phyloP scores from a whole-genome alignment of 306 rosid species.

The Dalbergia cultrata region DNA sequence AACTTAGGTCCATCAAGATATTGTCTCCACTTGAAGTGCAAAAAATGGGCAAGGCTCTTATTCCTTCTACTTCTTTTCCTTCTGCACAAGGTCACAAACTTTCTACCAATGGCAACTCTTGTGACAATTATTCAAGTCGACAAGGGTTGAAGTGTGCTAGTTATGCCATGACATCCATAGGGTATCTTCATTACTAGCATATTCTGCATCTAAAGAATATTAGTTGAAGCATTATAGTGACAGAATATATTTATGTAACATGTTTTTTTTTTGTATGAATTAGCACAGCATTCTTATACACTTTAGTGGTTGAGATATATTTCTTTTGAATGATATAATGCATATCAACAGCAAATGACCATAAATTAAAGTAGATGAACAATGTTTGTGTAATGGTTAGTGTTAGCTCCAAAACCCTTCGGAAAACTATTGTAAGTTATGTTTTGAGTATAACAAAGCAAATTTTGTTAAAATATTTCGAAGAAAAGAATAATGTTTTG shows the following conservation, averaged over 20 bases:
- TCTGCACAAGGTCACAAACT: slow-evolving; percentile 56
- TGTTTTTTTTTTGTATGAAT: slow-evolving; percentile 42
- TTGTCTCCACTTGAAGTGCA: slow-evolving; percentile 73
- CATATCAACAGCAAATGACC: slow-evolving; percentile 61
- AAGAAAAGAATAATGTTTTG: too few relatives aligned
- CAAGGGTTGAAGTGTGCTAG: slow-evolving; percentile 63
- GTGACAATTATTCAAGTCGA: slow-evolving; percentile 55
- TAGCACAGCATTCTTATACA: slow-evolving; percentile 50
- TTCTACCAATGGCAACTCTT: slow-evolving; percentile 51
- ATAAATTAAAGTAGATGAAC: slow-evolving; percentile 67
- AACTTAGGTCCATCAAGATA: slow-evolving; percentile 61
- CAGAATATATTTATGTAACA: slow-evolving; percentile 41
- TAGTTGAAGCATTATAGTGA: slow-evolving; percentile 42
- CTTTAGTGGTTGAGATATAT: slow-evolving; percentile 51
- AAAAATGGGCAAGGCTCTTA: slow-evolving; percentile 69
- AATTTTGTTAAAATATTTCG: too few relatives aligned
- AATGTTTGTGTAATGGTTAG: slow-evolving; percentile 48
- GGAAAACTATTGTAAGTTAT: too few relatives aligned
- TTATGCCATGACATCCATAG: slow-evolving; percentile 68
- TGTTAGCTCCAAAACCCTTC: background rate
- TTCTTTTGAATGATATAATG: slow-evolving; percentile 48
- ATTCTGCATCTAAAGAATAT: slow-evolving; percentile 33
- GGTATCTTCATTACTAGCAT: slow-evolving; percentile 61
- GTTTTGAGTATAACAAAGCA: too few relatives aligned
- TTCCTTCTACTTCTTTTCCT: slow-evolving; percentile 42